These are phyloP conservation scores for Trichoderma endophyticum DNA, from an alignment of 2,329 filamentous ascomycete genomes.

Conservation along the genomic window DNA sequence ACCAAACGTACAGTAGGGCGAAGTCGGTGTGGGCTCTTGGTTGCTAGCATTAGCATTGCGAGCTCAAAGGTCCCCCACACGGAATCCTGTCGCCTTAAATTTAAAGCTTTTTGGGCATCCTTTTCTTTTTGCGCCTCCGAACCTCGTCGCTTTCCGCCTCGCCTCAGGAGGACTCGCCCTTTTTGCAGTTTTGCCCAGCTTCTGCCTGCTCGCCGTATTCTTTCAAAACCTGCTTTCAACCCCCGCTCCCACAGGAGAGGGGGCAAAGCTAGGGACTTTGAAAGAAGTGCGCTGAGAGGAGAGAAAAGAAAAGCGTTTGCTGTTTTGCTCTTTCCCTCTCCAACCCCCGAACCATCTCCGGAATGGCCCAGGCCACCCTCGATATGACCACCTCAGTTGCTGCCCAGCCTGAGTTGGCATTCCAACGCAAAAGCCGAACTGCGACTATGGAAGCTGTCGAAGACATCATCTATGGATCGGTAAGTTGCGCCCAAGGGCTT, in stretches of 20 bases:
- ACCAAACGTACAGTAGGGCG: neutral
- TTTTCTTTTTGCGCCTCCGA: neutral
- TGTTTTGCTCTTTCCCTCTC: neutral
- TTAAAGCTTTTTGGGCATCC: constrained; percentile 8
- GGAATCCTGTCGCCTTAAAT: neutral
- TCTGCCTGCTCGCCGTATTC: constrained; percentile 12
- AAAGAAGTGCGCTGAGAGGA: constrained; percentile 14
- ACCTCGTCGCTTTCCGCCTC: neutral
- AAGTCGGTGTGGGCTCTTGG: constrained; percentile 13
- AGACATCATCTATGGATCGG: constrained; percentile 84
- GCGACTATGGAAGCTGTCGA: constrained; percentile 67
- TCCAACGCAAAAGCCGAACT: constrained; percentile 34
- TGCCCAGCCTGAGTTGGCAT: constrained; percentile 27
- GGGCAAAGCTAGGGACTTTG: constrained; percentile 18
- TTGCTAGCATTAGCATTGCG: neutral
- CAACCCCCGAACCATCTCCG: neutral
- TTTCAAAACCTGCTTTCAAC: constrained; percentile 19
- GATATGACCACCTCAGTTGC: constrained; percentile 17
- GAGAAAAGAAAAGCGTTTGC: neutral
- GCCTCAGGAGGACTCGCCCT: neutral
- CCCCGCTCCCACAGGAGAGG: constrained; percentile 17
- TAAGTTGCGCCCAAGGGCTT: constrained; percentile 41
- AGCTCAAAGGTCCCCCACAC: constrained; percentile 4
- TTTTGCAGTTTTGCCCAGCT: neutral
- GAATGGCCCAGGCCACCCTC: constrained; percentile 21